Base-by-base conservation (phyloP, 768 basidiomycete genomes). In the Naganishia randhawae region DNA sequence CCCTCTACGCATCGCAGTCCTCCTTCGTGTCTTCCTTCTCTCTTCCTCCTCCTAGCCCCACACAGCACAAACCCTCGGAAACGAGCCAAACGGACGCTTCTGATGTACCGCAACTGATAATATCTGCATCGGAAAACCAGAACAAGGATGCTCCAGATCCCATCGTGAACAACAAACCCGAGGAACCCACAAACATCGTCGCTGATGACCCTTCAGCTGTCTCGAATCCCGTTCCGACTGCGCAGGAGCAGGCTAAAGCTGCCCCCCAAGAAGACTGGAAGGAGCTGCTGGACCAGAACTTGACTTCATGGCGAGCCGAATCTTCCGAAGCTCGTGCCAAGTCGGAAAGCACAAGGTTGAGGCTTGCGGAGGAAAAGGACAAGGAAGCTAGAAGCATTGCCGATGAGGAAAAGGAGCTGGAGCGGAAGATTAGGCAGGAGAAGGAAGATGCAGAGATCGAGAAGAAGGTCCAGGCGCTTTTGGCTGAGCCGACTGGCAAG, bases 51-150 rank as follows among this genome's bases (percentile, higher is more conserved):
- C 71, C 72, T 41, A 64, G 73, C 35, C 64, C 55, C 22, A 51
- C 55, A 16, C 52, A 29, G 45, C 33, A 41, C 53, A 69, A 32
- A 17, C 57, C 57, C 22, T 61, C 57, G 50, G 50, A 63, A 32
- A 48, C 68, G 63, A 71, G 41, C 90, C 61, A 73, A 37, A 63
- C 68, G 1, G 63, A 62, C 9, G 32, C 50, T 16, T 42, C 69
- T 1, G 69, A 66, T 45, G 65, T 52, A 27, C 55, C 65, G 11
- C 42, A 45, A n/a, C 39, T 70, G 13, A 64, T 71, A 62, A 71
- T 68, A 50, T 45, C 55, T 14, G 67, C 66, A n/a, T 50, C 63
- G 35, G 66, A 68, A 50, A 71, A 71, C 70, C 29, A 57, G 29
- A 55, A 67, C 52, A 50, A 64, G n/a, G 53, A 66, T 32, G 69